Percentiles rank a stretch among this genome's conserved stretches.
These are phyloP conservation scores for Bromus sterilis DNA, from an alignment of 176 grass and related monocot genomes.

Conservation along the genomic window DNA sequence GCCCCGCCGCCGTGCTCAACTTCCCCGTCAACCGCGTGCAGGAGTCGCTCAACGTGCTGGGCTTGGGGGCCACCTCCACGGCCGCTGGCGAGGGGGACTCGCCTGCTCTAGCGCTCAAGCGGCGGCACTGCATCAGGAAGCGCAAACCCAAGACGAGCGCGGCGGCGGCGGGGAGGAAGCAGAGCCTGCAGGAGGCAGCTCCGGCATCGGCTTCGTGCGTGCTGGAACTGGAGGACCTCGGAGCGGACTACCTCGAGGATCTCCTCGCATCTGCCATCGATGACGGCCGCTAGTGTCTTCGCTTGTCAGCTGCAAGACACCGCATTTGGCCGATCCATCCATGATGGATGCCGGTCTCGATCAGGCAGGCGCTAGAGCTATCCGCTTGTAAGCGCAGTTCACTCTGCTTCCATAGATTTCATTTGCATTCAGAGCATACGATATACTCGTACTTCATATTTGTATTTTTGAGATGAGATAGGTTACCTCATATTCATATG, in stretches of 20 bases:
- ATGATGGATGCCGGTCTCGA: no score
- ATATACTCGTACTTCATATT: no score
- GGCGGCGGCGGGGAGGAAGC: not conserved
- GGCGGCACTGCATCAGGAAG: slow-evolving; percentile 4
- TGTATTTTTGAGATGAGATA: no score
- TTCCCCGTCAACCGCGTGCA: not conserved
- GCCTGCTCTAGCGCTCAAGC: slow-evolving; percentile 1
- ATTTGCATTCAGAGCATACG: no score
- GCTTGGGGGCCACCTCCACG: not conserved
- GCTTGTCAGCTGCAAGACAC: no score
- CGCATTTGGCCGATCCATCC: no score
- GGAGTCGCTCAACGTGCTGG: not conserved
- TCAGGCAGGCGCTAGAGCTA: no score
- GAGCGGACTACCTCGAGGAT: slow-evolving; percentile 20
- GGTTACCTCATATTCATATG: no score
- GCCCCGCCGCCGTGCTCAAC: not conserved
- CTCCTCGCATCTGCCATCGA: not conserved
- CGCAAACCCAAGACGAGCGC: not conserved
- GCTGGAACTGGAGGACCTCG: slow-evolving; percentile 19
- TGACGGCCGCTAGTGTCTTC: no score
- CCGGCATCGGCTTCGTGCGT: not conserved
- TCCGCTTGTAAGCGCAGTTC: no score
- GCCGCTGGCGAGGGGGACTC: not conserved
- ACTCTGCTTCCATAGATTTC: no score
- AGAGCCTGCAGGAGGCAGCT: not conserved